Evolutionary conservation across 352 stramenopile species (phyloP).

Genomic region (Phytopythium kandeliae): DNA sequence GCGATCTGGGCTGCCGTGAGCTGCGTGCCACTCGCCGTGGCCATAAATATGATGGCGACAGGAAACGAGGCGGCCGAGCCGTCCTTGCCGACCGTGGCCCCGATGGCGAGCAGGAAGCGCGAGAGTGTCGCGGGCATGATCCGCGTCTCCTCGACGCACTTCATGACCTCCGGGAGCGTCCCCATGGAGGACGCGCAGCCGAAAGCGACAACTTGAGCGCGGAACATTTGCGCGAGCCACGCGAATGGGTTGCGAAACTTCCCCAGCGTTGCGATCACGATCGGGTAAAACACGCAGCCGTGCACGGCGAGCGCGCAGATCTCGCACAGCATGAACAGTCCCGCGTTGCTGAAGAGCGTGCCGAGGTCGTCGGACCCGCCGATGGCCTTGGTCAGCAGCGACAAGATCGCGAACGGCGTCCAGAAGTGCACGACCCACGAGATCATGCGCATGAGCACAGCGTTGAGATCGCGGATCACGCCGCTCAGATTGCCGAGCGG

Average conservation of each 20-base stretch:
- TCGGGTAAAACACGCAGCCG: constrained; percentile 37
- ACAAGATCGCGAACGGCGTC: constrained; percentile 59
- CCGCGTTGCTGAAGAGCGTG: constrained; percentile 6
- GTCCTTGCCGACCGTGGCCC: constrained; percentile 57
- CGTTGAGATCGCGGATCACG: constrained; percentile 36
- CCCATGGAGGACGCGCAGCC: constrained; percentile 70
- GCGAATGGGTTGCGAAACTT: constrained; percentile 44
- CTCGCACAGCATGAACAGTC: constrained; percentile 39
- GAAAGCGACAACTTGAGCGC: constrained; percentile 63
- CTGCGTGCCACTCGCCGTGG: constrained; percentile 14
- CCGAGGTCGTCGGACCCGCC: constrained; percentile 20
- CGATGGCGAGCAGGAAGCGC: constrained; percentile 57
- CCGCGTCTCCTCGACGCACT: constrained; percentile 41
- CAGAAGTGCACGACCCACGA: constrained; percentile 25
- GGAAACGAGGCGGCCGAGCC: constrained; percentile 64
- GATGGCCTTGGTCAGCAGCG: constrained; percentile 52
- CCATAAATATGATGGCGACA: constrained; percentile 67
- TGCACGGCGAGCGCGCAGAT: constrained; percentile 28
- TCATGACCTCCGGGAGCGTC: constrained; percentile 59
- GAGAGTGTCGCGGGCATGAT: constrained; percentile 41
- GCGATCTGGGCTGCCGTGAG: constrained; percentile 20
- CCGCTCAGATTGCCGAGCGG: constrained; percentile 10
- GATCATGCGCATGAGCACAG: constrained; percentile 42
- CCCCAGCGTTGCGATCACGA: constrained; percentile 29
- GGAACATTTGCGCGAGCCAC: constrained; percentile 42